Conservation (phyloP, 1,284 basidiomycete species). For the Sparassis latifolia region DNA sequence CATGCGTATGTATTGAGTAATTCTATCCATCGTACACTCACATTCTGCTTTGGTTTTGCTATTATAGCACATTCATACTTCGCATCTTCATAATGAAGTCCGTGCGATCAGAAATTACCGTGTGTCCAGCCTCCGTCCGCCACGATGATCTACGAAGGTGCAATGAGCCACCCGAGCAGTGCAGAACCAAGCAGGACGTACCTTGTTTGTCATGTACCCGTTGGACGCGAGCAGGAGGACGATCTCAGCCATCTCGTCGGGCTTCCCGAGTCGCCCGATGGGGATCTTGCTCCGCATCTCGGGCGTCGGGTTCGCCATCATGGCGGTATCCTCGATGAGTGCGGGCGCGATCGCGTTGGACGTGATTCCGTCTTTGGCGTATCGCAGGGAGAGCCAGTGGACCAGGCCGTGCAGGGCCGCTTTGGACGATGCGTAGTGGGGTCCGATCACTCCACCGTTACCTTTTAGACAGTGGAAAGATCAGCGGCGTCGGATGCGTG, state of each 20-base stretch:
- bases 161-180: neutral
- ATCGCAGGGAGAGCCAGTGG: slow-evolving; percentile 47
- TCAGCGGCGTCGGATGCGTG: neutral
- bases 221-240: slow-evolving; percentile 44
- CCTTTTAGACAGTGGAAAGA: slow-evolving; percentile 7
- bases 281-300: slow-evolving; percentile 38
- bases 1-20: neutral
- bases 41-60: neutral
- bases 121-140: slow-evolving; percentile 26
- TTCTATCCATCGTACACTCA: neutral
- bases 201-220: slow-evolving; percentile 53
- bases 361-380: slow-evolving; percentile 47
- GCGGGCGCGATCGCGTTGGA: slow-evolving; percentile 50
- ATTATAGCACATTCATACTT: neutral
- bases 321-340: slow-evolving; percentile 43
- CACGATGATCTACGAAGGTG: slow-evolving; percentile 17
- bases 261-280: slow-evolving; percentile 42
- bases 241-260: slow-evolving; percentile 44
- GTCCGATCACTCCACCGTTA: slow-evolving; percentile 47
- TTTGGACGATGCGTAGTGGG: slow-evolving; percentile 53
- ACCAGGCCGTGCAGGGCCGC: slow-evolving; percentile 47
- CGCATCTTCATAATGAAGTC: too few species aligned
- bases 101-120: slow-evolving; percentile 13
- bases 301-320: slow-evolving; percentile 35
- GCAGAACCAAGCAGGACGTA: slow-evolving; percentile 11